Evolutionary conservation across 1,284 basidiomycete species (phyloP).

Genomic region (Waitea zeae): DNA sequence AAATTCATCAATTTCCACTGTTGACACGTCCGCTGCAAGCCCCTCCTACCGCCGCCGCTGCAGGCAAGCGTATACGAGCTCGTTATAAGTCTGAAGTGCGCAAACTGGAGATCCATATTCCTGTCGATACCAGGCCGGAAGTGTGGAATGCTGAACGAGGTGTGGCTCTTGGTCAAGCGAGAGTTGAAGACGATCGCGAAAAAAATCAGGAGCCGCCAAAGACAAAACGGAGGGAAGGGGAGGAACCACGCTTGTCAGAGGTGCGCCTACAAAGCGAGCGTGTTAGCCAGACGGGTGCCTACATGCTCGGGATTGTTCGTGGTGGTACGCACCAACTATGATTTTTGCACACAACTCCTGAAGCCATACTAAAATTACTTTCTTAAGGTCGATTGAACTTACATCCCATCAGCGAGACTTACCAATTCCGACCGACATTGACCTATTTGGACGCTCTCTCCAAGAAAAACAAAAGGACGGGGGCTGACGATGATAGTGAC

Average conservation of each 20-base stretch:
- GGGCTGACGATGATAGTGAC: constrained; percentile 44
- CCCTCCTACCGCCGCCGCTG: constrained; percentile 50
- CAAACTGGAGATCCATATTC: constrained; percentile 58
- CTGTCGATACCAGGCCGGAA: constrained; percentile 55
- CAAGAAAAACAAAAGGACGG: constrained; percentile 37
- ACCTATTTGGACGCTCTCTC: constrained; percentile 60
- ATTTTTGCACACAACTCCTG: no score
- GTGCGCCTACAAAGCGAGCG: constrained; percentile 56
- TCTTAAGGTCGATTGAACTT: constrained; percentile 48
- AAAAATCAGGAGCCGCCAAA: constrained; percentile 43
- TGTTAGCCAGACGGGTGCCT: constrained; percentile 39
- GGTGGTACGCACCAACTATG: constrained; percentile 32
- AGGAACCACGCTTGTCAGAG: constrained; percentile 44
- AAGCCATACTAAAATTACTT: no score
- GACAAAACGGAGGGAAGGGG: constrained; percentile 27
- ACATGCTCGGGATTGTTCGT: constrained; percentile 58
- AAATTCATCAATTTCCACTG: constrained; percentile 65
- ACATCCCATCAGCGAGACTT: constrained; percentile 59
- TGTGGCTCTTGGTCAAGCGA: constrained; percentile 42
- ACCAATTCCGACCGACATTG: constrained; percentile 63
- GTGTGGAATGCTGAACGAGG: constrained; percentile 61
- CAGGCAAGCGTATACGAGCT: constrained; percentile 59
- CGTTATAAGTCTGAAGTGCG: constrained; percentile 45
- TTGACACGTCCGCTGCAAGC: constrained; percentile 52
- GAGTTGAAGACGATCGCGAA: constrained; percentile 53